Percentiles rank a stretch among this genome's conserved stretches.
Evolutionary conservation across 176 grass and related monocot genomes (phyloP).

Genomic region (Avena insularis): DNA sequence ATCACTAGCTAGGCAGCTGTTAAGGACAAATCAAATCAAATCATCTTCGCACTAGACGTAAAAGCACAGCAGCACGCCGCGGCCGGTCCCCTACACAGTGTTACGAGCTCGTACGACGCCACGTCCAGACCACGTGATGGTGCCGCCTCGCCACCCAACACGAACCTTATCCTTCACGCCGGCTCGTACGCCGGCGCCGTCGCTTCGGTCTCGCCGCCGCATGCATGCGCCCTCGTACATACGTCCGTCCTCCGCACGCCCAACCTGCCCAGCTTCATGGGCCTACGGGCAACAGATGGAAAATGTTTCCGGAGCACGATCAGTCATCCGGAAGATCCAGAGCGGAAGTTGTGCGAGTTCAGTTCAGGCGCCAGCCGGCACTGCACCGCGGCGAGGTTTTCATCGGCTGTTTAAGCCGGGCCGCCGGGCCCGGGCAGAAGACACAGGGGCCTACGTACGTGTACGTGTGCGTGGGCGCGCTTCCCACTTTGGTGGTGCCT

Average conservation of each 20-base stretch:
- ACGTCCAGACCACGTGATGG: not conserved
- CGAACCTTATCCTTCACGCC: not conserved
- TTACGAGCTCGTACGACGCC: not conserved
- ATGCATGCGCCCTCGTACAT: not conserved
- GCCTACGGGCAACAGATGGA: no score
- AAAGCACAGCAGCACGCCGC: not conserved
- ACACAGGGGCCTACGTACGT: no score
- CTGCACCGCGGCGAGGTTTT: no score
- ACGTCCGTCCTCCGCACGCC: no score
- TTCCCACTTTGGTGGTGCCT: not conserved
- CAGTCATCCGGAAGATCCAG: no score
- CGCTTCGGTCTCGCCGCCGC: not conserved
- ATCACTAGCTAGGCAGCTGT: not conserved
- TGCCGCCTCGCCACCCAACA: not conserved
- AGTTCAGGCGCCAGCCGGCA: no score
- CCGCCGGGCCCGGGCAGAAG: no score
- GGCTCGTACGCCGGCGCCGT: not conserved
- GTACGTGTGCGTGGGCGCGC: not conserved
- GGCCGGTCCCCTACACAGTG: not conserved
- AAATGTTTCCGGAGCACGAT: no score
- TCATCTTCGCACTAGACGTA: not conserved
- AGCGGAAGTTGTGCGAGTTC: no score
- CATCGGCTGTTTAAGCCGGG: no score
- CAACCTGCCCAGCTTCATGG: no score
- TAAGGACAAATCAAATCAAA: not conserved